phyloP scores from a whole-genome alignment of 2,329 filamentous ascomycete species.

The Hypoxylon sp. region DNA sequence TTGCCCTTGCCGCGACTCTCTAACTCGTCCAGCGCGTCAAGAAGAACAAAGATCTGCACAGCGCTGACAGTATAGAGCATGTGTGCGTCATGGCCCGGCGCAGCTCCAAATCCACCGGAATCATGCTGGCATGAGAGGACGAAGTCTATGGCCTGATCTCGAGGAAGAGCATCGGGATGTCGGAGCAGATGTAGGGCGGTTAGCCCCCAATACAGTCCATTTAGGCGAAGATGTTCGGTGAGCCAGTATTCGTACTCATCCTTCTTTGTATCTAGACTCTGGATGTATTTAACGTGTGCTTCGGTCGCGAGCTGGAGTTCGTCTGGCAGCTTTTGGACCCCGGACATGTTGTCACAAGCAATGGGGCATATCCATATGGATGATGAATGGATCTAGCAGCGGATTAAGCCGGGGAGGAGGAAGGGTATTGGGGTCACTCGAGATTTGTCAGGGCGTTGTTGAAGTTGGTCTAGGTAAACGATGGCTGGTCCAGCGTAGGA shows the following conservation, averaged over 20 bases:
- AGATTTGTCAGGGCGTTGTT: background rate
- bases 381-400: background rate
- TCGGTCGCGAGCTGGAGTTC: constrained; percentile 65
- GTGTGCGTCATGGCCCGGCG: constrained; percentile 94
- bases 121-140: constrained; percentile 95
- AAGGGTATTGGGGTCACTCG: background rate
- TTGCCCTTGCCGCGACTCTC: constrained; percentile 78
- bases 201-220: constrained; percentile 96
- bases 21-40: constrained; percentile 87
- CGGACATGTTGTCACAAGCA: constrained; percentile 54
- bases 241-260: constrained; percentile 98
- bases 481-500: background rate
- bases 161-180: constrained; percentile 84
- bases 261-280: constrained; percentile 89
- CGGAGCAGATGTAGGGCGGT: constrained; percentile 88
- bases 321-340: constrained; percentile 56
- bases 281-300: constrained; percentile 90
- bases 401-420: background rate
- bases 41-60: constrained; percentile 89
- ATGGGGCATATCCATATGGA: background rate
- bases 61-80: constrained; percentile 97
- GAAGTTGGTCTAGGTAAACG: background rate
- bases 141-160: constrained; percentile 87
- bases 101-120: constrained; percentile 92
- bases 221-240: constrained; percentile 95